These are phyloP conservation scores for Silene uniflora DNA, from an alignment of 148 eudicot species.

Conservation along the genomic window DNA sequence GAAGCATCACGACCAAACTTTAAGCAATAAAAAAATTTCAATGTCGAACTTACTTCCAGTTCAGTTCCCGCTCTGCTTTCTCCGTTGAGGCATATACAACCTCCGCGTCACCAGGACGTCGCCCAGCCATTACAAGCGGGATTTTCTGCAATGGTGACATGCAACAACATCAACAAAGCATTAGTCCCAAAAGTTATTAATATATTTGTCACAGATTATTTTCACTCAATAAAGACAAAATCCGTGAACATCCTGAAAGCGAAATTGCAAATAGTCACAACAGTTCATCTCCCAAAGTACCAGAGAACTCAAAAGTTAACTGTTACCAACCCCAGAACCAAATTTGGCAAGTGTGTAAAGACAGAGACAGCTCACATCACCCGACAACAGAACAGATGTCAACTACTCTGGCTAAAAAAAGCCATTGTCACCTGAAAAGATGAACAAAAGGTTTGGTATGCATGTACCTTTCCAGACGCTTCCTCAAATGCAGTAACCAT, in stretches of 20 bases:
- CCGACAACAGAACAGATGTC: not conserved
- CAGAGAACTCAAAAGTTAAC: not conserved
- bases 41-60: conserved; percentile 73
- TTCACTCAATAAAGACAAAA: not conserved
- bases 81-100: conserved; percentile 79
- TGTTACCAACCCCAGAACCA: not conserved
- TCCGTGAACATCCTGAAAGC: not conserved
- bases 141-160: conserved; percentile 50
- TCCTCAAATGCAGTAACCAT: conserved; percentile 98
- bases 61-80: conserved; percentile 76
- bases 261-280: not conserved
- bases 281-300: not conserved
- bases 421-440: not conserved
- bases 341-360: not conserved
- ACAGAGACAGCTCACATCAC: not conserved
- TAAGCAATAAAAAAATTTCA: not conserved
- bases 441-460: conserved; percentile 11
- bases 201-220: not conserved
- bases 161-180: not conserved
- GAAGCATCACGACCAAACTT: not conserved
- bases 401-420: not conserved
- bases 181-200: not conserved
- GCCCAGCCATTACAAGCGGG: conserved; percentile 64
- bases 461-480: conserved; percentile 86
- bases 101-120: conserved; percentile 98